Base-by-base conservation (phyloP, 2,329 filamentous ascomycete species). In the Trichoderma guizhouense region DNA sequence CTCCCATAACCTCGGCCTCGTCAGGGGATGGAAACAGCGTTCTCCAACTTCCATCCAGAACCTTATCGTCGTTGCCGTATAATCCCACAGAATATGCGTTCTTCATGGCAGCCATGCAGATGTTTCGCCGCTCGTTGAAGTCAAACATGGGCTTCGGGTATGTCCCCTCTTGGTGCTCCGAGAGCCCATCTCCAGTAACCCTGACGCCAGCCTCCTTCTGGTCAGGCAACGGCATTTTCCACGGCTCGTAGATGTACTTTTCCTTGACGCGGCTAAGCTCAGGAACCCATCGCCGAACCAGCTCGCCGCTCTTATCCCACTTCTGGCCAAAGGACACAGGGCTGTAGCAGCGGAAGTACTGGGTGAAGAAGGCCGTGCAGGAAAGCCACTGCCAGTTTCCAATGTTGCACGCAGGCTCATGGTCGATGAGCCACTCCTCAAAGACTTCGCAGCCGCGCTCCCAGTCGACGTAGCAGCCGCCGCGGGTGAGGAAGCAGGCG, bases 71-170 rank as follows among this genome's bases (percentile, higher is more conserved):
- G 74, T 91, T 84, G 0, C 92, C 92, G 76, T 91, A 86, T 28
- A 94, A 76, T 0, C 88, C 88, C 1, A 91, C 84, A 7, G 83
- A 78, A 78, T 93, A 94, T 0, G 92, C 92, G 60, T 86, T 85
- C 83, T 93, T 94, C 87, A 94, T 90, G 0, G 87, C 88, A 53
- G 86, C 81, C 1, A 94, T 82, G 76, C 92, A 94, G 3, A 88
- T 81, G 7, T 86, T 83, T 67, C 91, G 86, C 75, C 90, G 83
- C 78, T 89, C 85, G 21, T 83, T 79, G 77, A 94, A 95, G 80
- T 94, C 91, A 78, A 95, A 93, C 87, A 94, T 94, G 1, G 91
- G 91, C 78, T 91, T 91, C 1, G 92, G 91, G 78, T 94, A 95
- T 1, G 85, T 81, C 1, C 83, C 84, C 28, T 84, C 81, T 4